Evolutionary conservation across 2,329 filamentous ascomycete genomes (phyloP), one percentile per base, ranked within the genome.

Genomic region (Sclerotinia borealis): DNA sequence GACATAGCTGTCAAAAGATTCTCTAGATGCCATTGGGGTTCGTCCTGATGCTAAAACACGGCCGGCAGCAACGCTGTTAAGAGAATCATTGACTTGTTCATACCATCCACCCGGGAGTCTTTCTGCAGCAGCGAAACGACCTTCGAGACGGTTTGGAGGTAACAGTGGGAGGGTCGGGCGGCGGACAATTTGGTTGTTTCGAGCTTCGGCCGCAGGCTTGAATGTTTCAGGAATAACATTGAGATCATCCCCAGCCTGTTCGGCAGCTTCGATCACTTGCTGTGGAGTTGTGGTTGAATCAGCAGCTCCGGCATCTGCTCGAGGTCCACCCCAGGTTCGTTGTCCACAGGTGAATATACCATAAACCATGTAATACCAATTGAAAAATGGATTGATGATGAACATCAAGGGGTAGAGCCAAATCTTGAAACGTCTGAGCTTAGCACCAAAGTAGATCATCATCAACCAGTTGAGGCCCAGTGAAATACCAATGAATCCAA

Each of bases 351-450:
- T 97, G 39, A 69, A 71, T 13, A 69, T 70, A n/a, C 69, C 70
- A 50, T 71, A 70, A 5, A 68, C 68, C 90, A 97, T 96, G 79
- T 98, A 98, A 64, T 92, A 85, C 93, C 93, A 98, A 77, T 98
- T 98, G 82, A 97, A 93, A 74, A 98, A 96, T 0, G 95, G 93
- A 73, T 97, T 98, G 67, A 97, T 76, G 52, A 96, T 78, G 74
- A 97, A 98, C 92, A 98, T 97, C 67, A 98, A 72, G 0, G 93
- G 93, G 74, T 98, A 98, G 7, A 98, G 81, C 88, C 91, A 93
- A 66, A 96, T 90, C 80, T 99, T 98, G 80, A 89, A 97, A 13
- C 95, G 85, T 65, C 88, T 87, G 55, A 98, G 83, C 76, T 91
- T 92, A 62, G 88, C 84, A 29, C 92, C 93, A 75, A 98, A 97